Base-by-base conservation (phyloP, 495 filamentous ascomycete species). In the Penicillium roqueforti region DNA sequence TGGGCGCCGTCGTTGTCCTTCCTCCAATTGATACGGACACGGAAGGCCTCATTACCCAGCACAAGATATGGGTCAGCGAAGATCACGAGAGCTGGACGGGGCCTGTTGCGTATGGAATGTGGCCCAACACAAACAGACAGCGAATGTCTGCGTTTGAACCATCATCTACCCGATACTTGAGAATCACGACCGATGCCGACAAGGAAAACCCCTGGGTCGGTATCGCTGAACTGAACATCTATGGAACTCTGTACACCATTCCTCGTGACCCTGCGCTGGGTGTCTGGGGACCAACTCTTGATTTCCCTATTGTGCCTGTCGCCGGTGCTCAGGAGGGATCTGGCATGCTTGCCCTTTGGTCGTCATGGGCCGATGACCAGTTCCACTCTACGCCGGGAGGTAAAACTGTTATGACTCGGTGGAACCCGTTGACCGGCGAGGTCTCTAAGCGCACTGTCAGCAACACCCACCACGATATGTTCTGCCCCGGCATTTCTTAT, bases 381-480 rank as follows among this genome's bases (percentile, higher is more conserved):
- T 79, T 68, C 60, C 60, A 67, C 50, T 68, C 61, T 23, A 60
- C 60, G 0, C 57, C 55, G 3, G 60, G 60, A 11, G 72, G 70
- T 4, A 66, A 74, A 41, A 82, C 79, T 0, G 48, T 31, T 4
- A 58, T 54, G 50, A 49, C 50, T 9, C 43, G 44, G 1, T 58
- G 50, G 55, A 50, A 58, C 45, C 44, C 55, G 28, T 37, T 41
- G 6, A 68, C 54, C 3, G 58, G 62, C 6, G 61, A 51, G 0
- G 62, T 78, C 1, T 68, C 70, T n/a, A 65, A 74, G 36, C 59
- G 65, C 19, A 67, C 58, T 13, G 57, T 82, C 36, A 56, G 58
- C 19, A 67, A 83, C 46, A 83, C 75, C 11, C 53, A 71, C 6
- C 79, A 82, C 42, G 78, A 82, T 56, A 85, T 86, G 80, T 86